phyloP scores from a whole-genome alignment of 768 basidiomycete genomes.

The Ramaria rubella region DNA sequence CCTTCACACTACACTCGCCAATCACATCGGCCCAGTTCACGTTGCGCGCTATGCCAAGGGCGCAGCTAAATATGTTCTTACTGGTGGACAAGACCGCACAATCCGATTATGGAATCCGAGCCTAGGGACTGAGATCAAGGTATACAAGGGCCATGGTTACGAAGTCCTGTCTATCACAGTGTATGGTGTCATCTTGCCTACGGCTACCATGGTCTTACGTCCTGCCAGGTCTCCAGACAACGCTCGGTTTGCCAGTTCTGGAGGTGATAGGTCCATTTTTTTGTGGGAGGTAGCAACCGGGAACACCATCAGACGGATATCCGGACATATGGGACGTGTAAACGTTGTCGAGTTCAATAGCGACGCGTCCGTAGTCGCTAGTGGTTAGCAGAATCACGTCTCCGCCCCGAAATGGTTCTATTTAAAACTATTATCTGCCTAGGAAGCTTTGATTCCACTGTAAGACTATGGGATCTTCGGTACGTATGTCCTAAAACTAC shows the following conservation, averaged over 20 bases:
- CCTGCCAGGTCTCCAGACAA: conserved; percentile 78
- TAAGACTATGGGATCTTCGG: conserved; percentile 90
- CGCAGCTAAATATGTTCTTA: conserved; percentile 80
- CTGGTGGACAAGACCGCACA: conserved; percentile 87
- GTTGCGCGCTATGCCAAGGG: conserved; percentile 90
- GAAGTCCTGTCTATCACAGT: conserved; percentile 89
- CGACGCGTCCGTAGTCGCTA: conserved; percentile 81
- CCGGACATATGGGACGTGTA: conserved; percentile 89
- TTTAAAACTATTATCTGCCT: neutral
- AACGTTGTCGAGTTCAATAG: conserved; percentile 86
- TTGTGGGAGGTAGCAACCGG: conserved; percentile 94
- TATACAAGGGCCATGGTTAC: conserved; percentile 88
- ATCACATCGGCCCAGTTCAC: conserved; percentile 82
- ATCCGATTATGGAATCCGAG: conserved; percentile 88
- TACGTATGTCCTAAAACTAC: conserved; percentile 27
- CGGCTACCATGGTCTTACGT: neutral
- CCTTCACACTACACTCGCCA: conserved; percentile 55
- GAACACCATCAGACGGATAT: conserved; percentile 70
- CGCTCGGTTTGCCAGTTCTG: conserved; percentile 86
- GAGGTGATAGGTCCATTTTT: conserved; percentile 89
- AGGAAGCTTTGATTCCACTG: conserved; percentile 92
- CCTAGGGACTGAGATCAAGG: conserved; percentile 83
- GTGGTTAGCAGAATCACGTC: conserved; percentile 47
- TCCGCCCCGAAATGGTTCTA: neutral
- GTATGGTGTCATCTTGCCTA: conserved; percentile 42